A percentile compares a stretch with the other conserved stretches of the same genome.
These are phyloP conservation scores for Eremomyces bilateralis DNA, from an alignment of 495 filamentous ascomycete species.

Conservation along the genomic window DNA sequence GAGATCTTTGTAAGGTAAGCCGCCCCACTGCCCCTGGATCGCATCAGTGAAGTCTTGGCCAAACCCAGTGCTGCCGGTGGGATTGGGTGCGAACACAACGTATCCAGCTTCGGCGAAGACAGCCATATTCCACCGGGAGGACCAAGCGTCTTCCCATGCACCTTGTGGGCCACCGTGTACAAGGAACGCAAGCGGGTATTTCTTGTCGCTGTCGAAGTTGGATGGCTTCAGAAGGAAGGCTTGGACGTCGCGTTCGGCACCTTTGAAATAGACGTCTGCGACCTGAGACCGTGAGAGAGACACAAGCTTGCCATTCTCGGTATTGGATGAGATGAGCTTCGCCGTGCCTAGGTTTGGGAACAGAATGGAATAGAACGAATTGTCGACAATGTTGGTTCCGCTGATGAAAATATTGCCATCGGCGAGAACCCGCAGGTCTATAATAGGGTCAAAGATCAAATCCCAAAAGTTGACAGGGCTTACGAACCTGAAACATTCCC, in stretches of 20 bases:
- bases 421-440: conserved; percentile 7
- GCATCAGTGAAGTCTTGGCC: conserved; percentile 60
- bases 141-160: conserved; percentile 68
- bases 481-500: too few species aligned
- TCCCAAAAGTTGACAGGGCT: too few species aligned
- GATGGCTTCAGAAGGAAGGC: conserved; percentile 56
- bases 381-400: conserved; percentile 18
- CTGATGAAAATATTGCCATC: conserved; percentile 17
- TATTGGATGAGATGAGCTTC: conserved; percentile 27
- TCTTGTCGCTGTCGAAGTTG: conserved; percentile 44
- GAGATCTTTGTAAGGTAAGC: conserved; percentile 59
- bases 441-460: too few species aligned
- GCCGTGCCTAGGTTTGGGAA: not conserved
- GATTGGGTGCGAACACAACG: conserved; percentile 70
- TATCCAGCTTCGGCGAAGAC: conserved; percentile 86
- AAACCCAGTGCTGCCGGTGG: conserved; percentile 71
- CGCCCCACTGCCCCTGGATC: conserved; percentile 61
- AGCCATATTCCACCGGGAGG: conserved; percentile 77
- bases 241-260: conserved; percentile 20
- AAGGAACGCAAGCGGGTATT: conserved; percentile 63
- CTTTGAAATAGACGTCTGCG: conserved; percentile 20
- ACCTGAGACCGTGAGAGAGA: conserved; percentile 27
- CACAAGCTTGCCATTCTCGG: conserved; percentile 44
- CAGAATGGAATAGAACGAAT: conserved; percentile 14
- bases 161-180: conserved; percentile 84